phyloP scores from a whole-genome alignment of 495 filamentous ascomycete species.

The Neurospora sp. region DNA sequence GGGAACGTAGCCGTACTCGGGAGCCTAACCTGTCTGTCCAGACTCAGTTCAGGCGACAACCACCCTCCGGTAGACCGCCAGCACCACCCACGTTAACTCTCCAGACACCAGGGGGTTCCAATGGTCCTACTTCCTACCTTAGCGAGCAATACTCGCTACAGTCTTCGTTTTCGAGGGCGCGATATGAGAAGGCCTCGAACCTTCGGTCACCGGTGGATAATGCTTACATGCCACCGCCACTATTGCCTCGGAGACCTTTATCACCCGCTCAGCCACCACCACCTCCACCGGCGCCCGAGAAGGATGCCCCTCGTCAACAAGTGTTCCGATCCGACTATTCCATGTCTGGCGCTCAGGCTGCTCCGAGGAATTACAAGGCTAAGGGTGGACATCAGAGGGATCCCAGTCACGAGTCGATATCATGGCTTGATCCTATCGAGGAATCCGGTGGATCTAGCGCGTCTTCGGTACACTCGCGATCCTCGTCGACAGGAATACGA shows the following conservation, averaged over 20 bases:
- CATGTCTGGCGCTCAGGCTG: constrained; percentile 24
- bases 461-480: constrained; percentile 73
- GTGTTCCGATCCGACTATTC: constrained; percentile 32
- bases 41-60: background rate
- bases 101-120: constrained; percentile 5
- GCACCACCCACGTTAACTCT: constrained; percentile 10
- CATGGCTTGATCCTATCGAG: constrained; percentile 95
- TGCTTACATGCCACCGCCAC: constrained; percentile 53
- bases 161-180: constrained; percentile 38
- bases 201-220: constrained; percentile 36
- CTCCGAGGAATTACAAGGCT: constrained; percentile 10
- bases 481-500: constrained; percentile 57
- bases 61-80: constrained; percentile 1
- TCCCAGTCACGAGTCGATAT: constrained; percentile 66
- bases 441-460: constrained; percentile 78
- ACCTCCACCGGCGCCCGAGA: constrained; percentile 28
- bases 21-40: background rate
- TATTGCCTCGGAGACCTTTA: constrained; percentile 47
- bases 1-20: background rate
- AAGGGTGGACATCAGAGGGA: constrained; percentile 40
- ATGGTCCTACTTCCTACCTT: constrained; percentile 12
- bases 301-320: constrained; percentile 21
- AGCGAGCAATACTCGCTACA: constrained; percentile 28
- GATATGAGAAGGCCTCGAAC: constrained; percentile 29
- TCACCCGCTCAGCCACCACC: constrained; percentile 18